These are phyloP conservation scores for Hortaea sp. DNA, from an alignment of 2,329 filamentous ascomycete genomes.

Conservation along the genomic window DNA sequence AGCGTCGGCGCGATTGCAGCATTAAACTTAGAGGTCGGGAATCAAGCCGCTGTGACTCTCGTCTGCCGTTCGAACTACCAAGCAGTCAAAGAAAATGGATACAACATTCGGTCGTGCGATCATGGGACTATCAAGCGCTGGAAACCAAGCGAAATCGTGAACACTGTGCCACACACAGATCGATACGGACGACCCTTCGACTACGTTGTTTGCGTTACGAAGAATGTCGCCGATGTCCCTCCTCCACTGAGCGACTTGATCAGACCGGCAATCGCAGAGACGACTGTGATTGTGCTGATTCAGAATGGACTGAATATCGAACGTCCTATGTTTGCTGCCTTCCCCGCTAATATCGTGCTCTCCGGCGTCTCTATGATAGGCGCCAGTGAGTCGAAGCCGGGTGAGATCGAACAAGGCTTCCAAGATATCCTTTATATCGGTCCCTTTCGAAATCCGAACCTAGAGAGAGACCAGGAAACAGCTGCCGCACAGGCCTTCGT, in stretches of 20 bases:
- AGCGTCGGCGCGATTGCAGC: conserved; percentile 49
- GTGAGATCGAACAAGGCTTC: conserved; percentile 44
- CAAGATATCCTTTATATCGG: conserved; percentile 42
- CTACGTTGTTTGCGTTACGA: conserved; percentile 49
- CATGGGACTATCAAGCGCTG: conserved; percentile 36
- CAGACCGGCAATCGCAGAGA: conserved; percentile 39
- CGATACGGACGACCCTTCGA: conserved; percentile 30
- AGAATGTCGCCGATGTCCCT: conserved; percentile 45
- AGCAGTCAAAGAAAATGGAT: conserved; percentile 38
- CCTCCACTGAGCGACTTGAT: conserved; percentile 43
- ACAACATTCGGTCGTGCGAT: conserved; percentile 46
- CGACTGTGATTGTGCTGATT: conserved; percentile 46
- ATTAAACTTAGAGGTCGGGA: conserved; percentile 43
- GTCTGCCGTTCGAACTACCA: conserved; percentile 49
- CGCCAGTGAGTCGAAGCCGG: conserved; percentile 38
- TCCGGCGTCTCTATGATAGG: conserved; percentile 46
- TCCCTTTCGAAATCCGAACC: conserved; percentile 33
- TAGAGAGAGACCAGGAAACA: conserved; percentile 20
- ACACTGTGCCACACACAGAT: conserved; percentile 32
- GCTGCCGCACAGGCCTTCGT: conserved; percentile 34
- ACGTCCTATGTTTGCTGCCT: conserved; percentile 39
- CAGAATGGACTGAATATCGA: conserved; percentile 59
- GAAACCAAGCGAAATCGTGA: conserved; percentile 30
- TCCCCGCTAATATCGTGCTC: conserved; percentile 44
- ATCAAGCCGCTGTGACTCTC: conserved; percentile 42